Conservation (phyloP, 768 basidiomycete species). For the Rhodotorula sphaerocarpa region DNA sequence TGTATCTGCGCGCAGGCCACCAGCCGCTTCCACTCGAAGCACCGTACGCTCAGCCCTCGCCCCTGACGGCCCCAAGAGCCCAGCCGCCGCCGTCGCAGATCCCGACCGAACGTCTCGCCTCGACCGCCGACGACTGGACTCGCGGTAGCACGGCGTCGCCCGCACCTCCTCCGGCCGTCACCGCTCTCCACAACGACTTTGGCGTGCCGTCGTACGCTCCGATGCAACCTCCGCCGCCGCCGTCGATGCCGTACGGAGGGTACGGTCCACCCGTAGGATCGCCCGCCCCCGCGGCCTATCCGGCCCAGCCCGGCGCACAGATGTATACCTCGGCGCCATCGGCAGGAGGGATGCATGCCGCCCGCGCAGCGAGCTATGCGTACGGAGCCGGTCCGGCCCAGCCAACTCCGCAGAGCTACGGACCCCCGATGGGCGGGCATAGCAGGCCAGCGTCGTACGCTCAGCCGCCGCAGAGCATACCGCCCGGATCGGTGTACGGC, state of each 20-base stretch:
- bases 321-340: too few relatives aligned
- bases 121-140: slow-evolving; percentile 13
- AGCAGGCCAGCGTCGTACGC: slow-evolving; percentile 19
- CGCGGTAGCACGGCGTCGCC: slow-evolving; percentile 8
- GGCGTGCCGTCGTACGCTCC: background rate
- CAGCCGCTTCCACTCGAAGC: slow-evolving; percentile 8
- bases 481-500: background rate
- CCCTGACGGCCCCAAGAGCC: slow-evolving; percentile 18
- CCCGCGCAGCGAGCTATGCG: slow-evolving; percentile 12
- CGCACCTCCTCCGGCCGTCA: slow-evolving; percentile 17
- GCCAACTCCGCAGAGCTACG: too few relatives aligned
- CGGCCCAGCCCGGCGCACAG: background rate
- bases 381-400: background rate
- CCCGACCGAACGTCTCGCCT: slow-evolving; percentile 27
- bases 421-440: slow-evolving; percentile 2
- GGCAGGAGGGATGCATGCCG: too few relatives aligned
- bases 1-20: too few relatives aligned
- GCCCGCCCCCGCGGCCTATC: too few relatives aligned
- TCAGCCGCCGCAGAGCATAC: background rate
- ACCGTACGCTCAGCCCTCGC: slow-evolving; percentile 18
- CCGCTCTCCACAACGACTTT: background rate
- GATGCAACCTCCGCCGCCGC: background rate
- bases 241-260: background rate
- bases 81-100: slow-evolving; percentile 29
- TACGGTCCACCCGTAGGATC: too few relatives aligned